Base-by-base conservation (phyloP, 2,329 filamentous ascomycete species). In the Fusarium kyushuense region DNA sequence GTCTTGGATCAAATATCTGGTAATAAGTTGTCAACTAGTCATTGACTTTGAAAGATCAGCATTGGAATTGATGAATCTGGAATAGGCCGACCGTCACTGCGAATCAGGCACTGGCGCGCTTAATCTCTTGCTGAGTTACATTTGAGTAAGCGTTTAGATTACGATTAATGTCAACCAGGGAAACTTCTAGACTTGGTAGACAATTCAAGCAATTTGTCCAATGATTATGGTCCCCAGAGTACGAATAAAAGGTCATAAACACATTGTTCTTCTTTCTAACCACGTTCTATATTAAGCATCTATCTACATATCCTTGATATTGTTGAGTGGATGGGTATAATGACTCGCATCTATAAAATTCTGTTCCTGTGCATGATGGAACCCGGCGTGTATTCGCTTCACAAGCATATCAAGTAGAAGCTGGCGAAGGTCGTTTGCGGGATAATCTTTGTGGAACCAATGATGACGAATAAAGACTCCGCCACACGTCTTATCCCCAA, bases 381-480 rank as follows among this genome's bases (percentile, higher is more conserved):
- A 62, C 17, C 58, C 58, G 0, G 57, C 57, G 14, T 62, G 58
- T 47, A 62, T 46, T 3, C 58, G 48, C 21, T 40, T 54, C 6
- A 62, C 23, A 2, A 62, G 53, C 6, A 40, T 47, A 7, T 62
- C 47, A 16, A 62, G 58, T 1, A 62, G 43, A 7, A 46, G 16
- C 3, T 60, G 29, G 5, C 58, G 58, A 3, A 62, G 16, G 6
- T 62, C 58, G 6, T 62, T 62, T 4, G 47, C 57, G 21, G 58
- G 57, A 17, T 62, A 52, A n/a, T 62, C 47, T 19, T 62, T 62
- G 33, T 52, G 58, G 35, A 62, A 62, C 58, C 58, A 75, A 57
- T 73, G 64, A 54, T 75, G 73, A 29, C 72, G 63, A 53, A 75
- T 54, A 11, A 75, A 74, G 12, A 70, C 62, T 32, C 72, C 73